Conservation (phyloP, 441 rosid species). For the Theobroma grandiflorum region DNA sequence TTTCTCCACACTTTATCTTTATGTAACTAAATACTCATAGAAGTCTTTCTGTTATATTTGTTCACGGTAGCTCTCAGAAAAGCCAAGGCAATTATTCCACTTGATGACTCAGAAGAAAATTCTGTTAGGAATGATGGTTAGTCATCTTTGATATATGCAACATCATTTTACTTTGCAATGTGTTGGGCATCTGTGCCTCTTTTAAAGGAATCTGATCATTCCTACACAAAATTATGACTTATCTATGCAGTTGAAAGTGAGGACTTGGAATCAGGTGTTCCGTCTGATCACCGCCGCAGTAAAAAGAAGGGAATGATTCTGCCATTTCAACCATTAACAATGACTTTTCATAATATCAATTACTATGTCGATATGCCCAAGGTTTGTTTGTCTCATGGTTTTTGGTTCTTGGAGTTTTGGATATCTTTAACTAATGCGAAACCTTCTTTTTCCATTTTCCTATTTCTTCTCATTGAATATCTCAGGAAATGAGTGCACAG, state of each 20-base stretch:
- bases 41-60: constrained; percentile 27
- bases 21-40: background rate
- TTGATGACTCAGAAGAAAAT: constrained; percentile 49
- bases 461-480: constrained; percentile 3
- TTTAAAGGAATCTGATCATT: background rate
- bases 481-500: constrained; percentile 77
- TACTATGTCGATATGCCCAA: constrained; percentile 95
- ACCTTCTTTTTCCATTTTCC: background rate
- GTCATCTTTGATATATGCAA: constrained; percentile 26
- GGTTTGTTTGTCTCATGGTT: constrained; percentile 47
- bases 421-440: constrained; percentile 10
- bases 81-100: constrained; percentile 52
- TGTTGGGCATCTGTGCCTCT: background rate
- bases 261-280: constrained; percentile 23
- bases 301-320: constrained; percentile 88
- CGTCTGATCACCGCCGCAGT: constrained; percentile 36
- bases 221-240: background rate
- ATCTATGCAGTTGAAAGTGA: constrained; percentile 31
- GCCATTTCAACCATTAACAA: constrained; percentile 88
- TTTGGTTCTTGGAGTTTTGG: background rate
- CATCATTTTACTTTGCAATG: background rate
- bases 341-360: constrained; percentile 91
- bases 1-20: constrained; percentile 9
- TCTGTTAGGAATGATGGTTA: constrained; percentile 30
- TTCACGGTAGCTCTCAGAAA: constrained; percentile 61